phyloP scores from a whole-genome alignment of 2,329 filamentous ascomycete genomes.

The Blastomyces percursus region DNA sequence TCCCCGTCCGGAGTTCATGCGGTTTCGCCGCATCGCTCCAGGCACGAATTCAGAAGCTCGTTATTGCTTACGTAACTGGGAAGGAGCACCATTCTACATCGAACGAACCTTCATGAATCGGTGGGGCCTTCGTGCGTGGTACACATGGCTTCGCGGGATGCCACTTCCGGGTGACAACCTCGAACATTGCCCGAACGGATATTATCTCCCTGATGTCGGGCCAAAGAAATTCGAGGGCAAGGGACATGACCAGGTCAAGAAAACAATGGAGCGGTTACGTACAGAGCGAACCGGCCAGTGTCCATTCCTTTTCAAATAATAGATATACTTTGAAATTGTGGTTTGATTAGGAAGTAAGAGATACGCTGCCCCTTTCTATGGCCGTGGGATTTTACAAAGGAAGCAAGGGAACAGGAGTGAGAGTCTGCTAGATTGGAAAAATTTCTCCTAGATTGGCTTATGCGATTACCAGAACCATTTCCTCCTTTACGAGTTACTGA shows the following conservation, averaged over 20 bases:
- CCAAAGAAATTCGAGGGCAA: slow-evolving; percentile 45
- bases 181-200: slow-evolving; percentile 40
- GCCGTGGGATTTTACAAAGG: not conserved
- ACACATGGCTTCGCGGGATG: slow-evolving; percentile 37
- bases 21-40: slow-evolving; percentile 31
- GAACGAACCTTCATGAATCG: slow-evolving; percentile 49
- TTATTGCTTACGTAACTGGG: slow-evolving; percentile 42
- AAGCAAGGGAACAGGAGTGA: not conserved
- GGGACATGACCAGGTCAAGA: slow-evolving; percentile 41
- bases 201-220: slow-evolving; percentile 47
- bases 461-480: not conserved
- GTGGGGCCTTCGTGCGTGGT: slow-evolving; percentile 49
- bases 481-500: not conserved
- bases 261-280: slow-evolving; percentile 29
- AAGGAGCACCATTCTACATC: slow-evolving; percentile 56
- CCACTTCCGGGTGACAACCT: slow-evolving; percentile 40
- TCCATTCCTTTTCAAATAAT: slow-evolving; percentile 31
- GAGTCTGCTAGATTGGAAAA: not conserved
- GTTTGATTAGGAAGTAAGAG: not conserved
- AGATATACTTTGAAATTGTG: not conserved
- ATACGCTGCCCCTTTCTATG: too few relatives aligned
- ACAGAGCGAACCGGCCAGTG: slow-evolving; percentile 35
- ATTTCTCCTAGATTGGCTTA: not conserved
- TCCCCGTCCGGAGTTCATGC: slow-evolving; percentile 43
- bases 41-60: slow-evolving; percentile 45